Evolutionary conservation across 306 rosid genomes (phyloP).

Genomic region (Quercus dentata): DNA sequence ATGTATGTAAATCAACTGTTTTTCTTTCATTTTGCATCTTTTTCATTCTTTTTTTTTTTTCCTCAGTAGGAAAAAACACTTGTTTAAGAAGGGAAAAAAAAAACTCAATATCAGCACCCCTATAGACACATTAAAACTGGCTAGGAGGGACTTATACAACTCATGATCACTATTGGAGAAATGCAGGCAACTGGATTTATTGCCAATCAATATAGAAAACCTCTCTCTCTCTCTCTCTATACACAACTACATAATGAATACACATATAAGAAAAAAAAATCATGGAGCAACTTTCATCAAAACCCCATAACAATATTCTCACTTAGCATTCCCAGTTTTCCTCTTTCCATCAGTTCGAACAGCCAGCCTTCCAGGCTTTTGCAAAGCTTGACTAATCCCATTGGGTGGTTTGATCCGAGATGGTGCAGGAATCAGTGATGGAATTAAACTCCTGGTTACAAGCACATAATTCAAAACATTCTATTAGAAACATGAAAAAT

Average conservation of each 20-base stretch:
- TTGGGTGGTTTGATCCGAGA: conserved; percentile 49
- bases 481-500: neutral
- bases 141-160: conserved; percentile 18
- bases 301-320: conserved; percentile 22
- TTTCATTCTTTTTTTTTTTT: neutral
- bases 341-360: conserved; percentile 48
- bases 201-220: conserved; percentile 23
- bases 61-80: neutral
- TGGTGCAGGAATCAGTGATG: conserved; percentile 75
- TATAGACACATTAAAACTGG: conserved; percentile 15
- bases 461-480: neutral
- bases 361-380: conserved; percentile 37
- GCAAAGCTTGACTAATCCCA: conserved; percentile 26
- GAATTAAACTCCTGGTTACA: conserved; percentile 61
- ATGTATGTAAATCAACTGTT: neutral
- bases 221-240: conserved; percentile 6
- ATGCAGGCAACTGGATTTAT: conserved; percentile 31
- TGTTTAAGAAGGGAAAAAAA: neutral
- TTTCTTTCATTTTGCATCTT: neutral
- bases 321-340: conserved; percentile 51
- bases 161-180: conserved; percentile 31
- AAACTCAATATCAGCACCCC: neutral
- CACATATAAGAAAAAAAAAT: conserved; percentile 18
- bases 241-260: conserved; percentile 28
- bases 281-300: conserved; percentile 13